Base-by-base conservation (phyloP, 1,284 basidiomycete species). In the Ganoderma lingzhi region DNA sequence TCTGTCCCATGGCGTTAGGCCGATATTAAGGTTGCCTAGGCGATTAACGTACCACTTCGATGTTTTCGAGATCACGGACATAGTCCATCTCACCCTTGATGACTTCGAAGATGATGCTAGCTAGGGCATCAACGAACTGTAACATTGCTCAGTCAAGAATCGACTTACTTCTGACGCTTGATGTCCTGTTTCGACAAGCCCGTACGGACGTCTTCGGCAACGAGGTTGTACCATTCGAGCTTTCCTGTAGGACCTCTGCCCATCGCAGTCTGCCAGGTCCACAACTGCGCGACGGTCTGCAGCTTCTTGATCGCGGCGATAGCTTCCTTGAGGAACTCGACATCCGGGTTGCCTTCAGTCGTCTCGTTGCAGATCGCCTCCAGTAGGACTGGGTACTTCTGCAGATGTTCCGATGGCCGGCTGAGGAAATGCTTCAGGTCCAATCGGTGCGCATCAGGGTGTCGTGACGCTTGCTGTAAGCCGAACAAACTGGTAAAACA, bases 31-130 rank as follows among this genome's bases (percentile, higher is more conserved):
- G 55, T 32, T 15, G 55, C 30, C 35, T 23, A 59, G 56, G 56
- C 6, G 56, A 15, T 23, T 4, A n/a, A 80, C 88, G 64, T 69
- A 95, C 94, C 65, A 84, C 86, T 70, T 96, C 93, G 67, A 99
- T 93, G 66, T 93, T 92, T 77, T 97, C 93, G 37, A 99, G 82
- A 84, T 99, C 98, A 68, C 91, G 92, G 14, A 98, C 94, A 79
- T 98, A 99, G 64, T 92, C 90, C 92, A 97, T 97, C 82, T 99
- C 97, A 68, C 93, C 94, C 77, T 97, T 93, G 78, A 99, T 97
- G 62, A 99, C 84, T 81, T 99, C 97, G 76, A 97, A 97, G 62
- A 99, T 97, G 73, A 94, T 90, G 55, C 95, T 96, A 69, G 23
- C 37, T 60, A 48, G 62, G 42, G 67, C 10, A n/a, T 71, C 42